Conservation (phyloP, 371 early-diverging fungal species). For the Lichtheimia ornata region DNA sequence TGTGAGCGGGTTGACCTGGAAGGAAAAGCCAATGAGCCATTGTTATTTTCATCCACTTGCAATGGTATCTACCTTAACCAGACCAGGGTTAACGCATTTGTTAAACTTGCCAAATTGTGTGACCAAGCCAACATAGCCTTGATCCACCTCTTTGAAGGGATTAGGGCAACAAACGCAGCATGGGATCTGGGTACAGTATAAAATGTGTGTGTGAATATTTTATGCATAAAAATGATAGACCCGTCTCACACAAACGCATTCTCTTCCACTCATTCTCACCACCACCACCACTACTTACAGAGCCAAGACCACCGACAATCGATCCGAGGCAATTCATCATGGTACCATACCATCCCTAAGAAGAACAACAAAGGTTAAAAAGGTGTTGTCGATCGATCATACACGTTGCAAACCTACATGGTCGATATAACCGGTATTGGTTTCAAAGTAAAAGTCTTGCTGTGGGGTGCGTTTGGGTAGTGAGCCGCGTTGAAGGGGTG, state of each 20-base stretch:
- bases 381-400: not conserved
- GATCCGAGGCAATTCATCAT: conserved; percentile 56
- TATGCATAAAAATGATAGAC: no score
- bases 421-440: conserved; percentile 29
- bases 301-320: conserved; percentile 43
- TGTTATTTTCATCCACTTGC: not conserved
- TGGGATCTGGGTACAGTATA: conserved; percentile 35
- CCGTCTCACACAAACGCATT: no score
- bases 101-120: conserved; percentile 84
- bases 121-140: conserved; percentile 78
- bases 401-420: conserved; percentile 23
- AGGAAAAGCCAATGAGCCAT: not conserved
- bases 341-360: conserved; percentile 45
- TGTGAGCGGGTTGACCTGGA: conserved; percentile 66
- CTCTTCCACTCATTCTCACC: not conserved
- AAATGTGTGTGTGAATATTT: conserved; percentile 1
- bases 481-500: conserved; percentile 3
- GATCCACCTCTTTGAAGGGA: conserved; percentile 72
- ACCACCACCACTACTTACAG: conserved; percentile 25
- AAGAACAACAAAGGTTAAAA: not conserved
- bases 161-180: conserved; percentile 68
- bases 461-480: conserved; percentile 11
- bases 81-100: conserved; percentile 89
- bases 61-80: conserved; percentile 56
- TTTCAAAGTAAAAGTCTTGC: conserved; percentile 31